Conservation (phyloP, 2,329 filamentous ascomycete genomes). For the Verticillium tricorpus region DNA sequence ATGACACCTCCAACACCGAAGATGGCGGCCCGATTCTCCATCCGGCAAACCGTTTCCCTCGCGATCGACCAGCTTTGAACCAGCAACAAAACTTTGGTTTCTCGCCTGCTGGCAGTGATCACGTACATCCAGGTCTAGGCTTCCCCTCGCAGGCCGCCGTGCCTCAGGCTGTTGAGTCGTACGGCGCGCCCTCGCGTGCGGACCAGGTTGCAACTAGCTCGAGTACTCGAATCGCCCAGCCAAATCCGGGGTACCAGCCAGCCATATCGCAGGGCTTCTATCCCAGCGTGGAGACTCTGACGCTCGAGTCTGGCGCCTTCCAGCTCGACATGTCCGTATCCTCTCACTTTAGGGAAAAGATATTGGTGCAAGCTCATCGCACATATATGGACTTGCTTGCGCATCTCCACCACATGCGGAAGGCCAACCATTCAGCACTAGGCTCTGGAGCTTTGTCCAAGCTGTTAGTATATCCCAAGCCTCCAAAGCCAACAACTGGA, state of each 20-base stretch:
- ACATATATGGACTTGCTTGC: slow-evolving; percentile 68
- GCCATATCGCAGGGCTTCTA: slow-evolving; percentile 16
- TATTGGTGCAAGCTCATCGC: slow-evolving; percentile 64
- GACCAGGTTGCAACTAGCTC: neutral
- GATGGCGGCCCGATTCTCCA: neutral
- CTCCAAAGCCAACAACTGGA: slow-evolving; percentile 29
- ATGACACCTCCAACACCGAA: neutral
- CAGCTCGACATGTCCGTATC: slow-evolving; percentile 22
- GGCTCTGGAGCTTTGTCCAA: slow-evolving; percentile 36
- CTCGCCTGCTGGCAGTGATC: neutral
- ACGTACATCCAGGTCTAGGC: neutral
- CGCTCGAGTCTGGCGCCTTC: slow-evolving; percentile 17
- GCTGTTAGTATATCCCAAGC: slow-evolving; percentile 52
- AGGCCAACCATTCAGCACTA: slow-evolving; percentile 29
- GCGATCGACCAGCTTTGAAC: neutral
- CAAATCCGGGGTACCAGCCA: neutral
- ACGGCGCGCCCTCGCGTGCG: neutral
- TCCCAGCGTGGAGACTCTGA: slow-evolving; percentile 25
- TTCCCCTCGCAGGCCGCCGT: neutral
- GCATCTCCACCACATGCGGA: slow-evolving; percentile 58
- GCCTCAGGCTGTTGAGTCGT: neutral
- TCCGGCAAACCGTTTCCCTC: neutral
- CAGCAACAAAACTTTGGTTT: neutral
- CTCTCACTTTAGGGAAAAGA: slow-evolving; percentile 60
- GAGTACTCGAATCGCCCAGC: neutral